phyloP scores from a whole-genome alignment of 345 rosid genomes.

The Punica granatum region DNA sequence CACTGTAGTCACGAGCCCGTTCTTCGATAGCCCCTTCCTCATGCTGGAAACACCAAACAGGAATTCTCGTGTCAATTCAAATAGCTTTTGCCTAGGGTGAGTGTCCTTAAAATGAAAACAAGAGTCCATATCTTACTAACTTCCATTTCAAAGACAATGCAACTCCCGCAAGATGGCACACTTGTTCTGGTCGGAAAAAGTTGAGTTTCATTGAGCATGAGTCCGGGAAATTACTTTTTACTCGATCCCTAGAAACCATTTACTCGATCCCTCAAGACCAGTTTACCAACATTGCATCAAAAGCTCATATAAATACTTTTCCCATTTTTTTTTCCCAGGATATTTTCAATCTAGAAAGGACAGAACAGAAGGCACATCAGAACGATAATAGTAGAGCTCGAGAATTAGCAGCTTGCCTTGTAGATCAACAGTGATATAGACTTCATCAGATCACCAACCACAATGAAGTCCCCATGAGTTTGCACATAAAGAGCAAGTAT shows the following conservation, averaged over 20 bases:
- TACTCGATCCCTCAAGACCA: no score
- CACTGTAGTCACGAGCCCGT: conserved; percentile 80
- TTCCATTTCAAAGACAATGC: not conserved
- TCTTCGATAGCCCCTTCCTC: conserved; percentile 91
- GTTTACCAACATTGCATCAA: not conserved
- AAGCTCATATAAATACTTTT: no score
- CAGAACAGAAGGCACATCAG: not conserved
- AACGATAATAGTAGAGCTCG: not conserved
- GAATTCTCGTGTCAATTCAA: not conserved
- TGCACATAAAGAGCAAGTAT: conserved; percentile 84
- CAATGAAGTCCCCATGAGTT: conserved; percentile 93
- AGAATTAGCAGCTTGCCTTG: conserved; percentile 38
- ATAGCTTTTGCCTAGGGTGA: not conserved
- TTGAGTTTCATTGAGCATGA: not conserved
- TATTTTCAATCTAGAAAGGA: not conserved
- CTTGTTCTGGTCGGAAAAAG: not conserved
- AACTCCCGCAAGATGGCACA: not conserved
- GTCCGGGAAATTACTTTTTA: no score
- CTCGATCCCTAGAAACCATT: no score
- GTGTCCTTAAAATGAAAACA: not conserved
- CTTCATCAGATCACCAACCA: conserved; percentile 92
- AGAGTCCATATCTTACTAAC: not conserved
- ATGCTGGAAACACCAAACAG: conserved; percentile 34
- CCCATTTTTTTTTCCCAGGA: not conserved
- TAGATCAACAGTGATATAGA: conserved; percentile 84